Conservation (phyloP, 257 asterid genomes). For the Solanum gandarillasii region DNA sequence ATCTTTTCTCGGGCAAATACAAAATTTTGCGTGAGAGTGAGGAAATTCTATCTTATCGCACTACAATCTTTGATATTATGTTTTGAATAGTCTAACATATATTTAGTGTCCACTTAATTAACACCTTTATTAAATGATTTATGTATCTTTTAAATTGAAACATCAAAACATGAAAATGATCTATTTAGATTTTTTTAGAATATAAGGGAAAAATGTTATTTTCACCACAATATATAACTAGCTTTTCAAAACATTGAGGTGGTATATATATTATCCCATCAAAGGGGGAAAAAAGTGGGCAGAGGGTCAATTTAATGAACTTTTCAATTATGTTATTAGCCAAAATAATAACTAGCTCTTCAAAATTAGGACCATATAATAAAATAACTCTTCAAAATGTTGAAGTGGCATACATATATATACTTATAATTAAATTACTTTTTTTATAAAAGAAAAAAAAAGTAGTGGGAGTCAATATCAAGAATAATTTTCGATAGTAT, state of each 20-base stretch:
- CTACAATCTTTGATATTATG: neutral
- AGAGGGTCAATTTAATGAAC: neutral
- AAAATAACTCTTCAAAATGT: neutral
- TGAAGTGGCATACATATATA: neutral
- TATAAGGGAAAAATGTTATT: neutral
- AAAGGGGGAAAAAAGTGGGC: neutral
- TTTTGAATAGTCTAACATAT: neutral
- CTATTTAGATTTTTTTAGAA: neutral
- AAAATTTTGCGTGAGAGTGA: fast-evolving
- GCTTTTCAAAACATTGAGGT: neutral
- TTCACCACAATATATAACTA: neutral
- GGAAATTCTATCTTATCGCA: neutral
- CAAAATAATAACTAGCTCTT: neutral
- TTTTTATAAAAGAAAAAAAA: neutral
- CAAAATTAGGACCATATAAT: neutral
- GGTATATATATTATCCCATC: neutral
- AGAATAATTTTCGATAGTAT: neutral
- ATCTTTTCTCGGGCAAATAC: neutral
- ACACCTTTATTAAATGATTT: neutral
- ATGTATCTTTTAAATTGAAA: neutral
- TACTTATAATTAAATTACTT: neutral
- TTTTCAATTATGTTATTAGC: neutral
- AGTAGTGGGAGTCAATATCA: neutral
- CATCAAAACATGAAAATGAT: neutral
- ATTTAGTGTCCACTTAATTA: neutral